Percentiles rank a stretch among this genome's conserved stretches.
phyloP scores from a whole-genome alignment of 2,329 filamentous ascomycete species.

The Hymenoscyphus repandus region DNA sequence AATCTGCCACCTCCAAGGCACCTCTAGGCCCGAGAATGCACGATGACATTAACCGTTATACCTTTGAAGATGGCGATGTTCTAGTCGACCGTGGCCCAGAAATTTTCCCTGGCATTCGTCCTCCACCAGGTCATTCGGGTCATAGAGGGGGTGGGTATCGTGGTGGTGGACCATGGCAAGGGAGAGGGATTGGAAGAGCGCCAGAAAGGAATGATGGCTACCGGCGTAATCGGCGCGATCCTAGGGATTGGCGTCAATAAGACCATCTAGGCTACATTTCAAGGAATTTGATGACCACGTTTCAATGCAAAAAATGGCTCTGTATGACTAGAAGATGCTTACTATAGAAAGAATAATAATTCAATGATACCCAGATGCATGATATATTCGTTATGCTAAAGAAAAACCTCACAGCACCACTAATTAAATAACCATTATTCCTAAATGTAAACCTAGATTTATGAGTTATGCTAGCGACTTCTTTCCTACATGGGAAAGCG shows the following conservation, averaged over 20 bases:
- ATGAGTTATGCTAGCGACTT: too few species aligned
- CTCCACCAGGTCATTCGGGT: conserved; percentile 40
- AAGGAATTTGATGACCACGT: too few species aligned
- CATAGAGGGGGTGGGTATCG: conserved; percentile 19
- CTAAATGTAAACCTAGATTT: too few species aligned
- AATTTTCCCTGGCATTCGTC: conserved; percentile 59
- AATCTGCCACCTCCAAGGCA: conserved; percentile 37
- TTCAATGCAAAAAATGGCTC: too few species aligned
- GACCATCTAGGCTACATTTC: too few species aligned
- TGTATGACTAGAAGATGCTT: not conserved
- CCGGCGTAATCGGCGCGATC: too few species aligned
- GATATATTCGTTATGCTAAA: not conserved
- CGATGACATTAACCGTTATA: conserved; percentile 55
- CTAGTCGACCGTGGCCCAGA: conserved; percentile 72
- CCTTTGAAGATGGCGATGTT: conserved; percentile 60
- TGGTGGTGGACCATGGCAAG: not conserved
- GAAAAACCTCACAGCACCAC: not conserved
- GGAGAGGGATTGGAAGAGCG: too few species aligned
- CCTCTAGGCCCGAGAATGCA: conserved; percentile 33
- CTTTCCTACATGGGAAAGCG: too few species aligned
- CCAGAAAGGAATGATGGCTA: too few species aligned
- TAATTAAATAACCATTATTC: too few species aligned
- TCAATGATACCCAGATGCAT: not conserved
- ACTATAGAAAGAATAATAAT: not conserved
- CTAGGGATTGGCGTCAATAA: not conserved